phyloP scores from a whole-genome alignment of 2,329 filamentous ascomycete species.

The Teratosphaeria pseudoeucalypti region DNA sequence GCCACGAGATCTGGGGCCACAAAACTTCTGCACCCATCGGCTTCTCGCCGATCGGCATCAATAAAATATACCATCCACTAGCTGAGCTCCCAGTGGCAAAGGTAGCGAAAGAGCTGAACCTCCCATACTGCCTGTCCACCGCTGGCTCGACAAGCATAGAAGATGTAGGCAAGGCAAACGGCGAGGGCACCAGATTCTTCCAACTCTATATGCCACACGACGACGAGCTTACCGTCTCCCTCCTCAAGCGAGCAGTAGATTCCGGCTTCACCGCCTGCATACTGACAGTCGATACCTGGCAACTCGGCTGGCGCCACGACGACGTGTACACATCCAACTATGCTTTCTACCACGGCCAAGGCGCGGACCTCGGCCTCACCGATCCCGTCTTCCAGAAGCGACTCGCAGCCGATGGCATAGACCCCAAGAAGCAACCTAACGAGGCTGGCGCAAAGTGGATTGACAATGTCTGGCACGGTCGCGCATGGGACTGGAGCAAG shows the following conservation, averaged over 20 bases:
- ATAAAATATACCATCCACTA: conserved; percentile 51
- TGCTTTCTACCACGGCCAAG: conserved; percentile 52
- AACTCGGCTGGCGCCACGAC: conserved; percentile 51
- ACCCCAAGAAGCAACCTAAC: conserved; percentile 42
- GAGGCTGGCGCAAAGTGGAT: conserved; percentile 53
- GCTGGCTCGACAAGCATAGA: conserved; percentile 49
- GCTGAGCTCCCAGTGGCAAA: conserved; percentile 51
- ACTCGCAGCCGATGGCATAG: conserved; percentile 42
- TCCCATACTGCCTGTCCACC: conserved; percentile 51
- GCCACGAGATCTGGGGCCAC: conserved; percentile 50
- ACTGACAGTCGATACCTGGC: conserved; percentile 54
- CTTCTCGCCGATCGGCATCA: conserved; percentile 57
- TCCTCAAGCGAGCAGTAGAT: conserved; percentile 46
- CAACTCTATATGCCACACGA: conserved; percentile 57
- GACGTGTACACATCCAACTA: conserved; percentile 49
- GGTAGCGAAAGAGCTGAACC: conserved; percentile 48
- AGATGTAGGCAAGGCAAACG: conserved; percentile 47
- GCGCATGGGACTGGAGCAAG: conserved; percentile 55
- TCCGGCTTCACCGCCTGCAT: conserved; percentile 49
- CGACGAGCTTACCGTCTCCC: conserved; percentile 46
- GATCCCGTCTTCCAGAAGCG: conserved; percentile 51
- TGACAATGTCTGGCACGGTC: conserved; percentile 54
- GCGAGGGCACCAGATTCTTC: conserved; percentile 44
- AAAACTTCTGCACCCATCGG: conserved; percentile 49
- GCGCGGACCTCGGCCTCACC: conserved; percentile 47